Base-by-base conservation (phyloP, 164 flowering plant genomes). In the Vitis riparia region DNA sequence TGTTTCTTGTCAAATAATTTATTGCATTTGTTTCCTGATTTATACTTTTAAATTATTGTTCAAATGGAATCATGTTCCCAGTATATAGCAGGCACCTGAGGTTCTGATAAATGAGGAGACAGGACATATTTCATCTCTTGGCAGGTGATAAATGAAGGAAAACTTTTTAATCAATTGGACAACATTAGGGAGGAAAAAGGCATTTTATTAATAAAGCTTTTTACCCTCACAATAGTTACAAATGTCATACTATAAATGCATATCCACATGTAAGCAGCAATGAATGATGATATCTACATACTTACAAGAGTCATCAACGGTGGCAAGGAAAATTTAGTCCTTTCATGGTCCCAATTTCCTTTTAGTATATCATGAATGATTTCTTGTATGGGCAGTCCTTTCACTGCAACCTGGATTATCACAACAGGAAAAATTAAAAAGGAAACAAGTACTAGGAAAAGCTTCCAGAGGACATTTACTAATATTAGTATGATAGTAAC, bases 281-380 rank as follows among this genome's bases (percentile, higher is more conserved):
- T n/a, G 59, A 8, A 15, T 11, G 8, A 37, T 62, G 57, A 63
- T 62, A 11, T 51, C 27, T 49, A 51, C 57, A 66, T 68, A 78
- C 94, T 83, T 80, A 95, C 99, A 66, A 95, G 91, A 56, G 83
- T 87, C 99, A 95, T 93, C 70, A 89, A 72, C 50, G 99, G 99
- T 59, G 99, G 99, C 79, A 96, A 79, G 17, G 90, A 85, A 73
- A 93, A 96, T 64, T 81, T 75, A 11, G 89, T 83, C 75, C 86
- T 91, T 85, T 93, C 91, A 68, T 96, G 98, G 81, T 96, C 92
- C 99, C 99, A 96, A 17, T 82, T 86, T 47, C 82, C 95, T 59
- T 88, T 86, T 37, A 96, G 68, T 71, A 91, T 82, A 70, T 79
- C 84, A 68, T 63, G 68, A 59, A 92, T 80, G 65, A 83, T 85